Evolutionary conservation across 768 basidiomycete species (phyloP).

Genomic region (Tulasnella sp.): DNA sequence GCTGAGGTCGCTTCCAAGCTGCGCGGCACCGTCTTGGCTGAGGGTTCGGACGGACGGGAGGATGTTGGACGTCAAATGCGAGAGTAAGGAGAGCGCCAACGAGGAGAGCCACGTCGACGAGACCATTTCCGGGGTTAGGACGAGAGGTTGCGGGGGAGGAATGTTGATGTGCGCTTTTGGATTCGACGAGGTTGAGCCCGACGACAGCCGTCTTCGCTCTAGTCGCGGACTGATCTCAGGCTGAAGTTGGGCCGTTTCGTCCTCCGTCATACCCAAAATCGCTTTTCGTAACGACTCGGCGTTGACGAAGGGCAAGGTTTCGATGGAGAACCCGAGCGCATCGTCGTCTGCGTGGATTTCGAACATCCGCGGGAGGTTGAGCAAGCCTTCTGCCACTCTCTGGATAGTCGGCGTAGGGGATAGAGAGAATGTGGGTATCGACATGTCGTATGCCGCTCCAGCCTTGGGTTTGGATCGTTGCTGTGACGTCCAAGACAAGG

Average conservation of each 20-base stretch:
- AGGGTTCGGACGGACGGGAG: slow-evolving; percentile 63
- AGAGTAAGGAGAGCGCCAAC: slow-evolving; percentile 68
- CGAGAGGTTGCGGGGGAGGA: slow-evolving; percentile 1
- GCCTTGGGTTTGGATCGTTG: slow-evolving; percentile 37
- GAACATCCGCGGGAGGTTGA: slow-evolving; percentile 86
- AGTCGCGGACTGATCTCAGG: slow-evolving; percentile 1
- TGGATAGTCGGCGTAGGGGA: slow-evolving; percentile 84
- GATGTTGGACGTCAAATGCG: slow-evolving; percentile 54
- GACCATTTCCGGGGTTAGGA: slow-evolving; percentile 63
- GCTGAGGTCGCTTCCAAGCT: slow-evolving; percentile 75
- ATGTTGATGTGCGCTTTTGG: background rate
- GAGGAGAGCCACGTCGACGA: slow-evolving; percentile 88
- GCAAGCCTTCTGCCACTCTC: slow-evolving; percentile 81
- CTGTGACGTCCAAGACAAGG: slow-evolving; percentile 52
- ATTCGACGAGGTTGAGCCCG: background rate
- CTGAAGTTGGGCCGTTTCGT: background rate
- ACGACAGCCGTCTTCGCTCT: slow-evolving; percentile 3
- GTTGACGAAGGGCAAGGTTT: slow-evolving; percentile 65
- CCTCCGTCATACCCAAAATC: background rate
- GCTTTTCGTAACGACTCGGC: slow-evolving; percentile 27
- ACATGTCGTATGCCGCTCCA: slow-evolving; percentile 39
- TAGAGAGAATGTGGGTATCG: slow-evolving; percentile 84
- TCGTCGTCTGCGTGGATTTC: slow-evolving; percentile 92
- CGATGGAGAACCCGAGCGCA: slow-evolving; percentile 76
- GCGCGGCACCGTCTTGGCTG: slow-evolving; percentile 57